phyloP scores from a whole-genome alignment of 1,284 basidiomycete species.

The Irpex rosettiformis region DNA sequence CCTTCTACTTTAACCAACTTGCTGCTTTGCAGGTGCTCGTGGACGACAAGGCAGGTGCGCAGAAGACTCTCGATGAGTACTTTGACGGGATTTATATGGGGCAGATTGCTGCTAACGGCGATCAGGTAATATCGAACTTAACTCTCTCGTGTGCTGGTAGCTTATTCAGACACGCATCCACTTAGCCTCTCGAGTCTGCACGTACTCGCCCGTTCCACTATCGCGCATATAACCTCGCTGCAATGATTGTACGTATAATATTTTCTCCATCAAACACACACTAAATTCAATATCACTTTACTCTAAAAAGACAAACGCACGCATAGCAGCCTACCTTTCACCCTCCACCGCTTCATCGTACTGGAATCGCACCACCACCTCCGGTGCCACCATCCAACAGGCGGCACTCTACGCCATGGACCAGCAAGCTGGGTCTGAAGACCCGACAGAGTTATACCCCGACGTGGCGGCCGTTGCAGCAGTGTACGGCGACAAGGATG shows the following conservation, averaged over 20 bases:
- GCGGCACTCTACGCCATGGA: slow-evolving; percentile 55
- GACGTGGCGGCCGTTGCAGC: slow-evolving; percentile 48
- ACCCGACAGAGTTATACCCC: slow-evolving; percentile 20
- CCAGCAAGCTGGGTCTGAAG: slow-evolving; percentile 28
- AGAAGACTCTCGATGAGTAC: slow-evolving; percentile 30
- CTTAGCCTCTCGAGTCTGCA: slow-evolving; percentile 58
- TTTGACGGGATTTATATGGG: slow-evolving; percentile 32
- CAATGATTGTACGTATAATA: slow-evolving; percentile 46
- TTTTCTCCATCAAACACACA: slow-evolving; percentile 14
- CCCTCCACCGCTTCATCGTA: slow-evolving; percentile 24
- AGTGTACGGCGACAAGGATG: slow-evolving; percentile 50
- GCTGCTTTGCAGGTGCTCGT: slow-evolving; percentile 34
- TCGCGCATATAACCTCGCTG: slow-evolving; percentile 62
- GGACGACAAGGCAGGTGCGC: slow-evolving; percentile 30
- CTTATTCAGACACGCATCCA: too few species aligned
- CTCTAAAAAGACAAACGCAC: slow-evolving; percentile 47
- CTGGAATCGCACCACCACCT: slow-evolving; percentile 45
- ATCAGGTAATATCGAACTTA: too few species aligned
- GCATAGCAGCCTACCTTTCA: slow-evolving; percentile 42
- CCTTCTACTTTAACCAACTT: slow-evolving; percentile 33
- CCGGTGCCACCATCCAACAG: slow-evolving; percentile 50
- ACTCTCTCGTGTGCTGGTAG: too few species aligned
- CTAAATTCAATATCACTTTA: too few species aligned
- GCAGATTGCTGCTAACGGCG: slow-evolving; percentile 37
- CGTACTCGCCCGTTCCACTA: slow-evolving; percentile 66